Base-by-base conservation (phyloP, 73 alveolate genomes). In the Symbiodinium natans region DNA sequence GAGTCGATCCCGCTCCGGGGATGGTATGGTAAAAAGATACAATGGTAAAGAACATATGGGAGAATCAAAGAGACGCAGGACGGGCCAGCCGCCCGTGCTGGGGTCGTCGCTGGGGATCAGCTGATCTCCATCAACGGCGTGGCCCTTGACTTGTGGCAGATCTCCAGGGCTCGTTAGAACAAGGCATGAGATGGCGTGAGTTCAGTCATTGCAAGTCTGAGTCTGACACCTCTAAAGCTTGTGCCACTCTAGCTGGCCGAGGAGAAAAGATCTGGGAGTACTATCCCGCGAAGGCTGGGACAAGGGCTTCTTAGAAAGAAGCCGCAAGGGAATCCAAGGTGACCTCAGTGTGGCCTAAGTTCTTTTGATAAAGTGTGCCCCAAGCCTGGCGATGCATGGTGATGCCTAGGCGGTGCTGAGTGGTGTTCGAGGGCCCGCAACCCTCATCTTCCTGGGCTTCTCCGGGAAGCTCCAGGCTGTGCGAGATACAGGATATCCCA, bases 261-360 rank as follows among this genome's bases (percentile, higher is more conserved):
- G 97, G 97, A 13, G 97, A 90, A 56, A 90, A 90, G 42, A 90
- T 90, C n/a, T 90, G 97, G 97, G 97, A 90, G 80, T 90, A 90
- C 77, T 90, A 90, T 41, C 97, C 97, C 8, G 97, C 97, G 27
- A 90, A 90, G 97, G 97, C 88, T 25, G 40, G 23, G 25, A 34
- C 41, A 46, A 46, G 59, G 59, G 59, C 59, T 46, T 46, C n/a
- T n/a, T n/a, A n/a, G n/a, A n/a, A n/a, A n/a, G n/a, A n/a, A n/a
- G n/a, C n/a, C n/a, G n/a, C n/a, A n/a, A n/a, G n/a, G n/a, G n/a
- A n/a, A n/a, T n/a, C n/a, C n/a, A n/a, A n/a, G n/a, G n/a, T n/a
- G n/a, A n/a, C n/a, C n/a, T n/a, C n/a, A n/a, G n/a, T n/a, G n/a
- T n/a, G n/a, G n/a, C n/a, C n/a, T n/a, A n/a, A n/a, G n/a, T n/a